Percentiles rank a stretch among this genome's conserved stretches.
Evolutionary conservation across 2,329 filamentous ascomycete species (phyloP).

Genomic region (Orbilia blumenaviensis): DNA sequence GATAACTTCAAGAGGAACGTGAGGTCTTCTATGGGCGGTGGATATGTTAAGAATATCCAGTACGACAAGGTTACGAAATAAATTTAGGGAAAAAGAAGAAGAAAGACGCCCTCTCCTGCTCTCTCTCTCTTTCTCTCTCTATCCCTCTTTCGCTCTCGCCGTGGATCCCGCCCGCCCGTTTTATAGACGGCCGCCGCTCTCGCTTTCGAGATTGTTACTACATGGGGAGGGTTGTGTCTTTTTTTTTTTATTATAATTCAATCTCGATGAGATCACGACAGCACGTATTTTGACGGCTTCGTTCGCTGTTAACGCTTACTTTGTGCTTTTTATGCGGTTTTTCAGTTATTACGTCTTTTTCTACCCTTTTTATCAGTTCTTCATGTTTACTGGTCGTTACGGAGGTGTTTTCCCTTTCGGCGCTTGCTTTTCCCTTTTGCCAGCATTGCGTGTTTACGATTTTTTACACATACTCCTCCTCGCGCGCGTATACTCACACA

Average conservation of each 20-base stretch:
- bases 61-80: slow-evolving; percentile 84
- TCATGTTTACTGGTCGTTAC: slow-evolving; percentile 53
- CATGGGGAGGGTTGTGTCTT: not conserved
- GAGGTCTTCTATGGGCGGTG: slow-evolving; percentile 81
- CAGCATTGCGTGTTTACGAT: slow-evolving; percentile 8
- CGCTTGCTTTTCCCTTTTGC: slow-evolving; percentile 53
- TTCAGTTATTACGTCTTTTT: not conserved
- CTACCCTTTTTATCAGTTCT: slow-evolving; percentile 47
- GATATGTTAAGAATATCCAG: slow-evolving; percentile 73
- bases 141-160: not conserved
- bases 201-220: no score
- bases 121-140: no score
- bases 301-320: slow-evolving; percentile 39
- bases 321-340: slow-evolving; percentile 50
- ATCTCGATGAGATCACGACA: slow-evolving; percentile 50
- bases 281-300: slow-evolving; percentile 50
- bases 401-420: slow-evolving; percentile 46
- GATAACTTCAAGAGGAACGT: slow-evolving; percentile 95
- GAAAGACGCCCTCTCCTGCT: no score
- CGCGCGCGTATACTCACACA: not conserved
- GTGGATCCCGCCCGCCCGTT: no score
- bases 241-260: slow-evolving; percentile 18
- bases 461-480: not conserved
- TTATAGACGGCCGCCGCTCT: no score
- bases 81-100: no score